These are phyloP conservation scores for Trichocladium antarcticum DNA, from an alignment of 495 filamentous ascomycete genomes.

Conservation along the genomic window DNA sequence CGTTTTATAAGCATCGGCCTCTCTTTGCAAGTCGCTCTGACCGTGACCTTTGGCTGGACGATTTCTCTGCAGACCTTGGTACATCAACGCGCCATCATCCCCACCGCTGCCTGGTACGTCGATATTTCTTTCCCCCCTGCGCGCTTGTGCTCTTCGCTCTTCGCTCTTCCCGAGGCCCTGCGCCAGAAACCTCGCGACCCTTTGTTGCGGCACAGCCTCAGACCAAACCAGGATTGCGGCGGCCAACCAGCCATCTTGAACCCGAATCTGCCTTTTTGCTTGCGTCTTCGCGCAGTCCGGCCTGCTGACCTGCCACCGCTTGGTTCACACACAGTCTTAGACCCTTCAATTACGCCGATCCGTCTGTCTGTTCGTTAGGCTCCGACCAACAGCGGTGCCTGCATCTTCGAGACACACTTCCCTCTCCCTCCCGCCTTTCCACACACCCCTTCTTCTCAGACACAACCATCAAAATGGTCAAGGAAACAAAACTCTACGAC, in stretches of 20 bases:
- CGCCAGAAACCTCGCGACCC: conserved; percentile 5
- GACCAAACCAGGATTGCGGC: too few species aligned
- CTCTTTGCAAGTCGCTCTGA: background rate
- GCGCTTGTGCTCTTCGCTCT: background rate
- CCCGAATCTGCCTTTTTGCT: too few species aligned
- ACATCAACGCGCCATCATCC: background rate
- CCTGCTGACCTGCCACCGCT: too few species aligned
- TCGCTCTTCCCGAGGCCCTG: background rate
- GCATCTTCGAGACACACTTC: background rate
- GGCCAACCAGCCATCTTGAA: too few species aligned
- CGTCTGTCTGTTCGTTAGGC: background rate
- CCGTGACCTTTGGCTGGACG: conserved; percentile 6
- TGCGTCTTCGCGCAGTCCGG: too few species aligned
- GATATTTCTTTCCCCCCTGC: too few species aligned
- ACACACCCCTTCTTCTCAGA: background rate
- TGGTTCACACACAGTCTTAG: too few species aligned
- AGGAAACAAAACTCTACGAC: conserved; percentile 83
- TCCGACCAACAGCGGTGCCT: background rate
- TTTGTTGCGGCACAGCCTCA: background rate
- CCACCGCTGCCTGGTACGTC: conserved; percentile 1
- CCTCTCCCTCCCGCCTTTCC: background rate
- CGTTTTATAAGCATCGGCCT: conserved; percentile 15
- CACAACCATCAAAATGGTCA: conserved; percentile 57
- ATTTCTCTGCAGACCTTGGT: background rate
- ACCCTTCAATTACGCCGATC: background rate